Evolutionary conservation across 495 filamentous ascomycete genomes (phyloP).

Genomic region (Cairneyella variabilis): DNA sequence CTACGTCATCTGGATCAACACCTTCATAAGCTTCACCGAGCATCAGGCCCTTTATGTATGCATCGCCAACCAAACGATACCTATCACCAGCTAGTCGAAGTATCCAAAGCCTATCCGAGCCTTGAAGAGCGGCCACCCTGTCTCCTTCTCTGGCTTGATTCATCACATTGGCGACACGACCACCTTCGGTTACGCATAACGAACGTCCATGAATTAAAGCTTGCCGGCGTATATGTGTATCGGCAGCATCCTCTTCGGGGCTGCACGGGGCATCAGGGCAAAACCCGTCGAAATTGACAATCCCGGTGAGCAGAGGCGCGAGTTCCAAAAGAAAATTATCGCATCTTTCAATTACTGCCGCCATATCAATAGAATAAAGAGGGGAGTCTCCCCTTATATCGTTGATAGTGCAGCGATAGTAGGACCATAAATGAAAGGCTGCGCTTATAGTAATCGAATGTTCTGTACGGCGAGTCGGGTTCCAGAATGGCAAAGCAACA

Average conservation of each 20-base stretch:
- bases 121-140: not conserved
- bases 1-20: not conserved
- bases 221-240: not conserved
- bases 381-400: not conserved
- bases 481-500: not conserved
- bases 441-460: not conserved
- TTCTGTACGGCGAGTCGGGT: not conserved
- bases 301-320: not conserved
- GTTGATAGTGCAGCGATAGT: not conserved
- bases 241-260: not conserved
- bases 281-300: not conserved
- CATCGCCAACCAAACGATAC: conserved; percentile 4
- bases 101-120: not conserved
- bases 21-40: not conserved
- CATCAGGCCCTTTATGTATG: not conserved
- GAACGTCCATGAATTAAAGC: not conserved
- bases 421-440: not conserved
- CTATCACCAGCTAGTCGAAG: not conserved
- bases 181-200: not conserved
- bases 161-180: not conserved
- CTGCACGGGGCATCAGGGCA: not conserved
- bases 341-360: not conserved
- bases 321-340: not conserved
- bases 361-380: not conserved
- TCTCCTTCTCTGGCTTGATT: not conserved